Evolutionary conservation across 371 early-diverging fungal species (phyloP), one percentile per base, ranked within the genome.

Genomic region (Capillidium rhysosporum): DNA sequence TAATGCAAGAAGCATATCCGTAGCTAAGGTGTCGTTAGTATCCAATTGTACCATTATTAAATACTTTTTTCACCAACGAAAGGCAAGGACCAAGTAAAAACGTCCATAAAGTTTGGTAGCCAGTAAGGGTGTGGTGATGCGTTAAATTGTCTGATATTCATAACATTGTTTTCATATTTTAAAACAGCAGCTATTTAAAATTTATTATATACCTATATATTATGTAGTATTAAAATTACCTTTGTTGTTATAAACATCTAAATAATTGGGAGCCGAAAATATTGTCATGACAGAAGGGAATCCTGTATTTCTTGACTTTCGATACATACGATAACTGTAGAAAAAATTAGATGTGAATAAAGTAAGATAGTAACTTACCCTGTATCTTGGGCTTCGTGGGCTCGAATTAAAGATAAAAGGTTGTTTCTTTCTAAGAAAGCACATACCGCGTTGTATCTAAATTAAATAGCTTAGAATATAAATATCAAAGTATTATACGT

Each of bases 361-460:
- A 28, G 26, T 34, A 40, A 46, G 26, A 54, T 52, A 48, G 14
- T 30, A 59, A 25, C n/a, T 31, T 75, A 72, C 55, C 98, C 98
- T 29, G 87, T 82, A 68, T 92, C 92, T 68, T 96, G 95, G n/a
- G 97, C 98, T 65, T 98, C 98, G 64, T 98, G 98, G 7, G 93
- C 98, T 54, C 98, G 80, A 56, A 98, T 91, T 54, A 98, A 79
- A 3, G 88, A 86, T 45, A 89, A 65, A 25, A 98, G 69, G 54
- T 86, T 82, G 67, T 96, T 98, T 65, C 77, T 72, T 63, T 90
- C 88, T 56, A 98, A 69, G 62, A 98, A 98, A 12, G 82, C 75
- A 54, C 86, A 89, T 1, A 85, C 90, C 9, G 92, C 93, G 41
- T 81, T 73, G 65, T 89, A 89, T 66, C 81, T 85, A 58, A 65